Base-by-base conservation (phyloP, 805 yeast species). In the Saccharomycopsis olivae region DNA sequence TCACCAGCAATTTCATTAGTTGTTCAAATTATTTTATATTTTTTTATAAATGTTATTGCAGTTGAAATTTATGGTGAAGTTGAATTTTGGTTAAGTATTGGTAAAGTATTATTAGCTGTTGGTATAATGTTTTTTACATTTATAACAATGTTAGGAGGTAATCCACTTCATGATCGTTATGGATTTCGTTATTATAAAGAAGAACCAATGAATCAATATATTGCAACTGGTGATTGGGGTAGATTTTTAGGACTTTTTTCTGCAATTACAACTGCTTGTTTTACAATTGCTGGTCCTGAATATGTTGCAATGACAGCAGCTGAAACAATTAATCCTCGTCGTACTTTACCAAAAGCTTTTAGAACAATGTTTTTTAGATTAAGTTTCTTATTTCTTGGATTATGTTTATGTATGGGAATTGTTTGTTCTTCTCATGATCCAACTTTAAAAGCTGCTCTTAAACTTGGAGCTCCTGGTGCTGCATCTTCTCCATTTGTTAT, bases 251-350 rank as follows among this genome's bases (percentile, higher is more conserved):
- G 89, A 1, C 82, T 81, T 51, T 57, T 81, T 50, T 69, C 77
- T 0, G 79, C 88, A 46, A 57, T 83, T 34, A 67, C 73, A 39
- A 75, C 73, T 45, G 94, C 94, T 5, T 65, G 81, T 21, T 85
- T 79, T 55, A 80, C 92, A 11, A 75, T 82, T 48, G 84, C 84
- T 3, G 95, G 94, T 0, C 94, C 95, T 2, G 95, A 86, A 57
- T 81, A 82, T 51, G 72, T 86, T 27, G 70, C 89, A 1, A 78
- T 82, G 82, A 75, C 84, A 25, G 94, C 94, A 2, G 86, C 94
- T 35, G 95, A 86, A 55, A 75, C 84, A 2, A 62, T 69, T 25
- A 65, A 75, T 49, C 94, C 94, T 8, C 68, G 89, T 38, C 70
- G 70, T 40, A 75, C 75, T 4, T 61, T 86, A 54, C 87, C 92